Conservation (phyloP, 2,329 filamentous ascomycete species). For the Aaosphaeria arxii region DNA sequence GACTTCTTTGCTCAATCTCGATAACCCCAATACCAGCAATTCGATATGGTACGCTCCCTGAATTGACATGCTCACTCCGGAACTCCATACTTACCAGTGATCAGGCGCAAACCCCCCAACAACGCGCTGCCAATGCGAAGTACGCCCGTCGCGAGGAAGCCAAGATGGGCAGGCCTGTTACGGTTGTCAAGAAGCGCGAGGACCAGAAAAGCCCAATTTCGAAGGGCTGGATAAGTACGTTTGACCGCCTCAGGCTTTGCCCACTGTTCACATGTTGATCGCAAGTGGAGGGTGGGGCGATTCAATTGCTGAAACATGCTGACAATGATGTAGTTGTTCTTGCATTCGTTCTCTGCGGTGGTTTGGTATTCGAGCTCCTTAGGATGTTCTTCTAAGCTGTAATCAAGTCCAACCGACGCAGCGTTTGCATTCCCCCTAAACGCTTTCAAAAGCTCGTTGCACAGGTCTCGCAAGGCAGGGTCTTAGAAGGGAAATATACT, state of each 20-base stretch:
- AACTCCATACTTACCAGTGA: background rate
- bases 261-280: background rate
- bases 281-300: too few relatives aligned
- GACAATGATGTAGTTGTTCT: conserved; percentile 48
- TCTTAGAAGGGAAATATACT: too few relatives aligned
- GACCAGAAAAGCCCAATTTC: conserved; percentile 54
- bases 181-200: conserved; percentile 48
- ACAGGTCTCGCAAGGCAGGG: too few relatives aligned
- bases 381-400: conserved; percentile 42
- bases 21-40: background rate
- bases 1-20: background rate
- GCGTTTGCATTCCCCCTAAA: too few relatives aligned
- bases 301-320: background rate
- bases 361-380: conserved; percentile 57
- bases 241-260: background rate
- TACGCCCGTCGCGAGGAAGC: conserved; percentile 71
- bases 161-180: conserved; percentile 66
- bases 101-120: conserved; percentile 79
- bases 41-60: background rate
- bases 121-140: conserved; percentile 76
- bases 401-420: too few relatives aligned
- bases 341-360: conserved; percentile 62
- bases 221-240: conserved; percentile 59
- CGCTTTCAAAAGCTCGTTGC: too few relatives aligned
- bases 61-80: too few relatives aligned